phyloP scores from a whole-genome alignment of 2,329 filamentous ascomycete genomes.

The Tympanopsis confertula region DNA sequence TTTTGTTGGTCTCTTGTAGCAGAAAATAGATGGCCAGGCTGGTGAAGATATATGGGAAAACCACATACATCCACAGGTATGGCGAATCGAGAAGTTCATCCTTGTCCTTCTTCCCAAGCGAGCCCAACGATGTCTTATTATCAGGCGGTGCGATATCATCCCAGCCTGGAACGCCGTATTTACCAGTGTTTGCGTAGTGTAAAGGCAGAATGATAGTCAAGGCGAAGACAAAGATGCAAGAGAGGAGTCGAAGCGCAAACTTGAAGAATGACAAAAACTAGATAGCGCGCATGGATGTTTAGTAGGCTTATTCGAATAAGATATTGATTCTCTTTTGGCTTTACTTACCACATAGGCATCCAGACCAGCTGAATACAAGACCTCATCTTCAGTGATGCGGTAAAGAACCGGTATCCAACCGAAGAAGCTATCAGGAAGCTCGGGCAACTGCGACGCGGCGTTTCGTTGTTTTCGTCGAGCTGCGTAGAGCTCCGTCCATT shows the following conservation, averaged over 20 bases:
- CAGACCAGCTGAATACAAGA: slow-evolving; percentile 57
- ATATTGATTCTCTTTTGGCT: not conserved
- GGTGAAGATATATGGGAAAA: slow-evolving; percentile 92
- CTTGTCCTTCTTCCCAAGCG: too few species aligned
- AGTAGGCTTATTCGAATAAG: not conserved
- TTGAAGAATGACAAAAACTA: slow-evolving; percentile 89
- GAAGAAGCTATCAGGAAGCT: slow-evolving; percentile 58
- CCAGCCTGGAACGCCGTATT: slow-evolving; percentile 9
- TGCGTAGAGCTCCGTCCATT: slow-evolving; percentile 61
- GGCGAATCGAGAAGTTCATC: slow-evolving; percentile 15
- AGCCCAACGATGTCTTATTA: too few species aligned
- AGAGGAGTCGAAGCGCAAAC: slow-evolving; percentile 78
- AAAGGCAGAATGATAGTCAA: slow-evolving; percentile 73
- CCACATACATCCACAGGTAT: slow-evolving; percentile 84
- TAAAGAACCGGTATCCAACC: slow-evolving; percentile 63
- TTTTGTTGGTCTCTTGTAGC: slow-evolving; percentile 68
- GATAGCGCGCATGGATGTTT: not conserved
- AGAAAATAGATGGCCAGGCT: slow-evolving; percentile 72
- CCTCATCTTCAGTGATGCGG: slow-evolving; percentile 56
- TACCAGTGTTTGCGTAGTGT: slow-evolving; percentile 35
- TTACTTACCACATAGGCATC: slow-evolving; percentile 58
- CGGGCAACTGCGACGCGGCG: slow-evolving; percentile 37
- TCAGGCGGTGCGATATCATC: slow-evolving; percentile 18
- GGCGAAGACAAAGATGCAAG: slow-evolving; percentile 71
- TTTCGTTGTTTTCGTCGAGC: slow-evolving; percentile 53